Evolutionary conservation across 768 basidiomycete genomes (phyloP), one percentile per base, ranked within the genome.

Genomic region (Suillus lakei): DNA sequence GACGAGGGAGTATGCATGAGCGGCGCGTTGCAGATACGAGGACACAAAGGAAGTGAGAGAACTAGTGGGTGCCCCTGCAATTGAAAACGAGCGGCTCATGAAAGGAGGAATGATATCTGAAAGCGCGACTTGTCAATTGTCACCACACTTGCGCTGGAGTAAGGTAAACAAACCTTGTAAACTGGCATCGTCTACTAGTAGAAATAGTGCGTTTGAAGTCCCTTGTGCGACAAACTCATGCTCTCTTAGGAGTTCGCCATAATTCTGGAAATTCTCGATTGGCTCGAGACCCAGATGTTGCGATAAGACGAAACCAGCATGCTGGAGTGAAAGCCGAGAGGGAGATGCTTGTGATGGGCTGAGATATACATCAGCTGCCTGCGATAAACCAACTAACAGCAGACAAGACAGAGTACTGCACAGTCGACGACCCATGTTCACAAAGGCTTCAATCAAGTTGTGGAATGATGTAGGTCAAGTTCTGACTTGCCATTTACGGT

Each of bases 221-320:
- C 87, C 89, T 64, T 84, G 74, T 54, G 86, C 91, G 23, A 92
- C 85, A 68, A 93, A 88, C 3, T 75, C 46, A 51, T 82, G 78
- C 56, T 85, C 82, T 43, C 69, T 72, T 60, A 71, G 67, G 1
- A 76, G 12, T 26, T 70, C 67, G 39, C 78, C 78, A 60, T 77
- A 73, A 65, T 80, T 79, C 61, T 69, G 76, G 34, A 87, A 74
- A 30, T 80, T 77, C 71, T 91, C 89, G 68, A 88, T 88, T 23
- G 77, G 77, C 69, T 92, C 91, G 6, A 92, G 82, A n/a, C 88
- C 87, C 13, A 93, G 83, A 73, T 93, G 91, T 61, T 84, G 85
- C 23, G 90, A 85, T 38, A 93, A 79, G 7, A 82, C 85, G 41
- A 85, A 82, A 69, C 83, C 87, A 50, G 88, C 88, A 59, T 86